Base-by-base conservation (phyloP, 768 basidiomycete genomes). In the Psilocybe cubensis region DNA sequence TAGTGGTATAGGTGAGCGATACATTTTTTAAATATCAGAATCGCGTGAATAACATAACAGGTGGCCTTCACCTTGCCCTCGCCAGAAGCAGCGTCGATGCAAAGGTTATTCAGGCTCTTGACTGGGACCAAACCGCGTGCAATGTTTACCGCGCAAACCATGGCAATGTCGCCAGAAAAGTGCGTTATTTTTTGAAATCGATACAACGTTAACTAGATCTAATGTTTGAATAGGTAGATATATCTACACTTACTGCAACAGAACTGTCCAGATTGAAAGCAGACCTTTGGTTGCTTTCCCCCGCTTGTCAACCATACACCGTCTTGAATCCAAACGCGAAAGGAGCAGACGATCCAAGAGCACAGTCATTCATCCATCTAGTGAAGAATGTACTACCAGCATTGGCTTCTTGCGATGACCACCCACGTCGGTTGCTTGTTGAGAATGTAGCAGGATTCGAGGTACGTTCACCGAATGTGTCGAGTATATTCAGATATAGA, bases 361-460 rank as follows among this genome's bases (percentile, higher is more conserved):
- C 91, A 7, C 77, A 79, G 58, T 90, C 89, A 0, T 94, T 93
- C 69, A 76, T 92, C 20, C 85, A 89, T 68, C 79, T 94, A 35
- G 75, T 92, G 40, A 77, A 83, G 57, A 67, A 70, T 23, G 77
- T 93, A 21, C 75, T 93, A 0, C 89, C 90, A 0, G 79, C 82
- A 24, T 68, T 93, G 49, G 81, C 74, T 8, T 56, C 61, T 3
- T 66, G 63, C 8, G 64, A 74, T 31, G 70, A 69, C 3, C 82
- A 85, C 54, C 92, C 92, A 4, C 72, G 70, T 3, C 81, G 79
- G 56, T 66, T 93, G 9, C 77, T 93, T 10, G 75, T 94, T 8
- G 92, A 93, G 67, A 93, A 93, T 62, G 92, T 94, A 3, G 89
- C 86, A 9, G 91, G 90, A 7, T 93, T 93, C 62, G 89, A 91